Evolutionary conservation across 2,329 filamentous ascomycete species (phyloP).

Genomic region (Acrocalymma vagum): DNA sequence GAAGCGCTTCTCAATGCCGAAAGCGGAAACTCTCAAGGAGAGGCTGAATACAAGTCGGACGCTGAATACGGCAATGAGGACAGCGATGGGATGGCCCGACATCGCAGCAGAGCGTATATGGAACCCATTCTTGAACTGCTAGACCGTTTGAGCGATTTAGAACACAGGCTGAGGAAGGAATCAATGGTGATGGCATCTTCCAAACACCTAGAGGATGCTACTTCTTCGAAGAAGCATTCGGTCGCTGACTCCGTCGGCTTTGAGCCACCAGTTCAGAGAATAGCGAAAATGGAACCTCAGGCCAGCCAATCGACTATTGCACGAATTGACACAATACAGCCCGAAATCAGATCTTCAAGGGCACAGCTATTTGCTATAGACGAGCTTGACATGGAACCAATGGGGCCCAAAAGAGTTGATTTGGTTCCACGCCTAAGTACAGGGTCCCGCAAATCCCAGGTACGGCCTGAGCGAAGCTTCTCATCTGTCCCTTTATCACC

Average conservation of each 20-base stretch:
- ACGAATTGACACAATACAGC: too few species aligned
- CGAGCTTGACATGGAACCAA: too few species aligned
- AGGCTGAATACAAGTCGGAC: conserved; percentile 3
- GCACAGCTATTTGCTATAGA: too few species aligned
- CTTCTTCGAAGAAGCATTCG: conserved; percentile 2
- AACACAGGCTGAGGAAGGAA: conserved; percentile 11
- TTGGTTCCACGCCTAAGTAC: too few species aligned
- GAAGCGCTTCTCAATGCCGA: conserved; percentile 11
- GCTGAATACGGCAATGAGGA: conserved; percentile 8
- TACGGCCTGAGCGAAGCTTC: too few species aligned
- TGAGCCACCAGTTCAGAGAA: conserved; percentile 6
- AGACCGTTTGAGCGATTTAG: conserved; percentile 17
- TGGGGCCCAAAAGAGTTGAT: too few species aligned
- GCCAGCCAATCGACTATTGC: neutral
- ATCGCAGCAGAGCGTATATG: conserved; percentile 18
- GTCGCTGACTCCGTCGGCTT: conserved; percentile 1
- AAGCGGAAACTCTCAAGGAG: too few species aligned
- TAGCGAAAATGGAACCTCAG: neutral
- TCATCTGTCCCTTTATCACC: too few species aligned
- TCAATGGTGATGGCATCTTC: neutral
- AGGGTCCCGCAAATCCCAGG: too few species aligned
- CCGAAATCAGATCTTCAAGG: too few species aligned
- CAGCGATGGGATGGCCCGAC: too few species aligned
- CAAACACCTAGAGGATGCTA: conserved; percentile 3
- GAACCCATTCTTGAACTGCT: conserved; percentile 18